Conservation (phyloP, 129 eudicot genomes). For the Chrysanthemum lavandulifolium region DNA sequence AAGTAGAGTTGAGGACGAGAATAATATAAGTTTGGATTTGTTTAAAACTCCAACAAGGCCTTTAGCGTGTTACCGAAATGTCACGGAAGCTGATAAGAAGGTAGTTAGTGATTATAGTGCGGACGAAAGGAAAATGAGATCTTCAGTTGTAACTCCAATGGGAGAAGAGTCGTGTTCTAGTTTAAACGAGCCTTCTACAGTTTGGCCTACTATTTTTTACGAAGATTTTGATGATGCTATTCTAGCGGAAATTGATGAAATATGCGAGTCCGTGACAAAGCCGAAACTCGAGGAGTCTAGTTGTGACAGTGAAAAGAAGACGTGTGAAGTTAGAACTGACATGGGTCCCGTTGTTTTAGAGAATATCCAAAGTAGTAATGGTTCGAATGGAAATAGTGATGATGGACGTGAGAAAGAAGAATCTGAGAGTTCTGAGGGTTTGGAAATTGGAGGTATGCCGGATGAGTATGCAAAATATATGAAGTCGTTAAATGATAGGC, state of each 20-base stretch:
- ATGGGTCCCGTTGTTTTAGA: conserved; percentile 22
- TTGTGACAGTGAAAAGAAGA: conserved; percentile 19
- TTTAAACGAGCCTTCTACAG: conserved; percentile 24
- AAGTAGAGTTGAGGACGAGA: conserved; percentile 24
- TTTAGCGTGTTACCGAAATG: conserved; percentile 7
- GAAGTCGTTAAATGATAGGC: conserved; percentile 71
- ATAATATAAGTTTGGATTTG: conserved; percentile 25
- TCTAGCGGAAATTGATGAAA: conserved; percentile 69
- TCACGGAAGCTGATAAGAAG: background rate
- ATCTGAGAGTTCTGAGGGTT: conserved; percentile 14
- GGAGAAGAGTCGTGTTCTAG: conserved; percentile 24
- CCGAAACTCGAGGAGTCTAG: conserved; percentile 23
- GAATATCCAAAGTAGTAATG: conserved; percentile 27
- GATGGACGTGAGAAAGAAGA: conserved; percentile 9
- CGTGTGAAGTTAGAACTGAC: conserved; percentile 25
- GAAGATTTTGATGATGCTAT: conserved; percentile 75
- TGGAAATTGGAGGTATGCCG: conserved; percentile 55
- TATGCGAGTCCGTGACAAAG: conserved; percentile 62
- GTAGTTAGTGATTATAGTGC: conserved; percentile 5
- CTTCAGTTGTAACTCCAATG: conserved; percentile 29
- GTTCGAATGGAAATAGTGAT: conserved; percentile 24
- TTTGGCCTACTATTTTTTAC: conserved; percentile 29
- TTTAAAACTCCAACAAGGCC: conserved; percentile 36
- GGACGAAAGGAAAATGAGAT: conserved; percentile 12
- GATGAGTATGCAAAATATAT: conserved; percentile 73